These are phyloP conservation scores for Yamadazyma scolyti DNA, from an alignment of 805 yeast genomes.

Conservation along the genomic window DNA sequence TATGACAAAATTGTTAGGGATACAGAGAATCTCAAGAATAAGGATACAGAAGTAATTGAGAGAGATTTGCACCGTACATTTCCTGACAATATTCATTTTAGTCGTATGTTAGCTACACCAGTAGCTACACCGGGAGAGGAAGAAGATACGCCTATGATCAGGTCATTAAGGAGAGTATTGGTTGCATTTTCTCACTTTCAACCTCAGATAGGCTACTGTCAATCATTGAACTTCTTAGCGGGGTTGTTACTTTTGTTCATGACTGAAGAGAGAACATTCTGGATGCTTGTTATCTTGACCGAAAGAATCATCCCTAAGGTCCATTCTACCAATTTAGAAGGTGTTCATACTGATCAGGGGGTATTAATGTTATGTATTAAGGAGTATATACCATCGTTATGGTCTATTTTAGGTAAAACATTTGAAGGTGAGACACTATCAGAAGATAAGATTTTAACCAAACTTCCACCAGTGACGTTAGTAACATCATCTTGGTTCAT, in stretches of 20 bases:
- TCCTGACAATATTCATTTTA: constrained; percentile 87
- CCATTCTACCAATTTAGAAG: constrained; percentile 86
- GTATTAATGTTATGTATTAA: constrained; percentile 82
- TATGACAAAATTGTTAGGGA: constrained; percentile 66
- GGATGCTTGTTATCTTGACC: constrained; percentile 93
- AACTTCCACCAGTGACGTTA: constrained; percentile 84
- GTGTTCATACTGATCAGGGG: constrained; percentile 94
- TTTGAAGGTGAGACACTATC: constrained; percentile 38
- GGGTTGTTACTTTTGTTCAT: constrained; percentile 80
- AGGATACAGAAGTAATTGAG: constrained; percentile 89
- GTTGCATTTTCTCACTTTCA: constrained; percentile 80
- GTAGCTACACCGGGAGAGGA: not conserved
- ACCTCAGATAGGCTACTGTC: constrained; percentile 94
- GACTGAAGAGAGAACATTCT: constrained; percentile 87
- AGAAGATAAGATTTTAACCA: constrained; percentile 55
- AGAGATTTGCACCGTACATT: constrained; percentile 91
- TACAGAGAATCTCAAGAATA: constrained; percentile 51
- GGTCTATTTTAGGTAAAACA: constrained; percentile 50
- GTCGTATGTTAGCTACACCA: constrained; percentile 17
- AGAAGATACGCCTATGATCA: constrained; percentile 62
- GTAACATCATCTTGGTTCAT: constrained; percentile 98
- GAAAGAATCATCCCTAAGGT: constrained; percentile 85
- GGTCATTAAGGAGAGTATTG: constrained; percentile 73
- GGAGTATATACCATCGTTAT: constrained; percentile 78
- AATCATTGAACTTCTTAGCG: constrained; percentile 87